Evolutionary conservation across 306 rosid species (phyloP).

Genomic region (Lotus japonicus): DNA sequence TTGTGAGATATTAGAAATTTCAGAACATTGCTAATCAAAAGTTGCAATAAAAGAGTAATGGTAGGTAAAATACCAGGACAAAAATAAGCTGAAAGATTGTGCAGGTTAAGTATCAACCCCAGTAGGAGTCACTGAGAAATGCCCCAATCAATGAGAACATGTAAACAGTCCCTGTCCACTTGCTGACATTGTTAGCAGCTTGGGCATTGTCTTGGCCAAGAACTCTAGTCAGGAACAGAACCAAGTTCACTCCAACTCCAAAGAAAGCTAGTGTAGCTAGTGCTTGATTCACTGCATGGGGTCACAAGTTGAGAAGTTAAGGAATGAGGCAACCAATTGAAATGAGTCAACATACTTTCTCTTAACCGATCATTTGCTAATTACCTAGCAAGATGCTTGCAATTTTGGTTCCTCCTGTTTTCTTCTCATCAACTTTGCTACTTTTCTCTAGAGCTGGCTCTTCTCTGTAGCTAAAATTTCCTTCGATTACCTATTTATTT

Average conservation of each 20-base stretch:
- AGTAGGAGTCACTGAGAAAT: constrained; percentile 59
- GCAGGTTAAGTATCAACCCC: constrained; percentile 61
- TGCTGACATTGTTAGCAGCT: constrained; percentile 62
- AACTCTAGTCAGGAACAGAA: constrained; percentile 56
- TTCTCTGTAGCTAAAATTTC: constrained; percentile 15
- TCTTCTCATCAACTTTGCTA: constrained; percentile 12
- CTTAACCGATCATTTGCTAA: neutral
- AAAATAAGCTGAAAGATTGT: constrained; percentile 51
- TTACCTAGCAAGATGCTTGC: constrained; percentile 54
- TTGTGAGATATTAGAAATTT: neutral
- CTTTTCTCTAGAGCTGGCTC: constrained; percentile 5
- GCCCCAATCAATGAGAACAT: constrained; percentile 56
- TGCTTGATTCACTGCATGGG: constrained; percentile 50
- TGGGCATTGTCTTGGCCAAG: constrained; percentile 46
- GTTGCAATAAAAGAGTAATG: neutral
- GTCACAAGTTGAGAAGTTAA: neutral
- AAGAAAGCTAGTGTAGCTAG: constrained; percentile 62
- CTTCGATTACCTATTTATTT: constrained; percentile 27
- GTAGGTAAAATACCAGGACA: constrained; percentile 27
- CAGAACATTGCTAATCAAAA: neutral
- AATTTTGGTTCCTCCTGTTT: constrained; percentile 40
- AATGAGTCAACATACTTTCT: too few species aligned
- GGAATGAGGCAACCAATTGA: neutral
- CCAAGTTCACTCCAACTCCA: constrained; percentile 68
- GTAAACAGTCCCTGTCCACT: constrained; percentile 68